Conservation (phyloP, 495 filamentous ascomycete genomes). For the Aspergillus carlsbadensis region DNA sequence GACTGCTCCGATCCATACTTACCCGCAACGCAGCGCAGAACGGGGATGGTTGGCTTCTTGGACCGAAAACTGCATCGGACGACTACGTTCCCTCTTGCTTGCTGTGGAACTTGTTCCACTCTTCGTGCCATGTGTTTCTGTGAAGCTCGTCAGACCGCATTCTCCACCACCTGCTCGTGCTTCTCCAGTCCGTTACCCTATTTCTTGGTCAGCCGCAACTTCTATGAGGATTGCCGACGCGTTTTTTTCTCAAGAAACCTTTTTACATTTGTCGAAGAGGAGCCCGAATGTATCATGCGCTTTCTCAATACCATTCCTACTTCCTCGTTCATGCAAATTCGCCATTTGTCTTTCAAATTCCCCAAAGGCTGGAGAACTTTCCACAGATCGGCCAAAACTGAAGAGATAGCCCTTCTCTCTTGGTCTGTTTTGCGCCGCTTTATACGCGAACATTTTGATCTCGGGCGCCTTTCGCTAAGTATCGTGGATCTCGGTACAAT, state of each 20-base stretch:
- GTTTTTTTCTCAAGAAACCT: constrained; percentile 26
- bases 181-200: constrained; percentile 28
- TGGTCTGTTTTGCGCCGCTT: constrained; percentile 28
- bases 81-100: constrained; percentile 9
- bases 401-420: constrained; percentile 15
- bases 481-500: constrained; percentile 21
- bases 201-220: constrained; percentile 25
- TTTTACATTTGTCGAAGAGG: constrained; percentile 25
- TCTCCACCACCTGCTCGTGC: constrained; percentile 25
- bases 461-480: constrained; percentile 17
- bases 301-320: constrained; percentile 19
- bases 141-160: constrained; percentile 19
- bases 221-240: constrained; percentile 24
- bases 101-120: constrained; percentile 26
- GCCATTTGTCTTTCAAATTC: constrained; percentile 23
- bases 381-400: neutral
- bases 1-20: constrained; percentile 19
- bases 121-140: constrained; percentile 25
- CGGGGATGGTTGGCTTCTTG: constrained; percentile 15
- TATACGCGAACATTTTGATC: constrained; percentile 28
- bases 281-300: constrained; percentile 22
- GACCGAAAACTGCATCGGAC: constrained; percentile 14
- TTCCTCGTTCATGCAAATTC: constrained; percentile 19
- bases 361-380: constrained; percentile 12
- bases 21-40: neutral